Evolutionary conservation across 768 basidiomycete species (phyloP).

Genomic region (Gelatoporia subvermispora): DNA sequence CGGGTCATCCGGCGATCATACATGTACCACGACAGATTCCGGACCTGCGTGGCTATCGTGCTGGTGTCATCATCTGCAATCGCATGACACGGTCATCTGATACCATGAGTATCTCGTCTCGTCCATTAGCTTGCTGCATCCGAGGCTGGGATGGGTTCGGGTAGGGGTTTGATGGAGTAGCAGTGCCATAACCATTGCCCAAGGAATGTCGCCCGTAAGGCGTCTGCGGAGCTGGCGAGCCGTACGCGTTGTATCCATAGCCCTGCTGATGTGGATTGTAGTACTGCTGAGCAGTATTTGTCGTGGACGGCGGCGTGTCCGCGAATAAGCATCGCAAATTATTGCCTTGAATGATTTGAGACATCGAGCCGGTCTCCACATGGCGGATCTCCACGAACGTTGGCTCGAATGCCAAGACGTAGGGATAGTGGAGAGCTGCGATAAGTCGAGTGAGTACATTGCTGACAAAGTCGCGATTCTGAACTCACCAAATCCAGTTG

Average conservation of each 20-base stretch:
- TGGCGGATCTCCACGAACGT: slow-evolving; percentile 96
- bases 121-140: slow-evolving; percentile 45
- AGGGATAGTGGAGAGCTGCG: slow-evolving; percentile 93
- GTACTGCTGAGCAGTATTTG: slow-evolving; percentile 45
- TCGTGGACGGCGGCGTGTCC: slow-evolving; percentile 84
- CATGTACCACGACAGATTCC: not conserved
- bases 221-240: slow-evolving; percentile 17
- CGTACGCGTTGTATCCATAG: slow-evolving; percentile 30
- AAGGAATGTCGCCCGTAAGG: slow-evolving; percentile 21
- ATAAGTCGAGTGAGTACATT: not conserved
- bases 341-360: slow-evolving; percentile 92
- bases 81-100: slow-evolving; percentile 84
- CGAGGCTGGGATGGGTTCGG: slow-evolving; percentile 39
- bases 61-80: slow-evolving; percentile 44
- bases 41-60: slow-evolving; percentile 2
- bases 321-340: slow-evolving; percentile 89
- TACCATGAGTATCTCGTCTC: slow-evolving; percentile 86
- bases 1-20: slow-evolving; percentile 7
- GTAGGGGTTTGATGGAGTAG: slow-evolving; percentile 29
- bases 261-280: slow-evolving; percentile 31
- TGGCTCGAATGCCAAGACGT: slow-evolving; percentile 93
- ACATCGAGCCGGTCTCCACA: slow-evolving; percentile 86
- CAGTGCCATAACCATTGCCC: slow-evolving; percentile 11
- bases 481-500: slow-evolving; percentile 88
- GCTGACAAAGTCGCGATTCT: not conserved